These are phyloP conservation scores for Elongisporangium prolatum DNA, from an alignment of 352 stramenopile species.

Conservation along the genomic window DNA sequence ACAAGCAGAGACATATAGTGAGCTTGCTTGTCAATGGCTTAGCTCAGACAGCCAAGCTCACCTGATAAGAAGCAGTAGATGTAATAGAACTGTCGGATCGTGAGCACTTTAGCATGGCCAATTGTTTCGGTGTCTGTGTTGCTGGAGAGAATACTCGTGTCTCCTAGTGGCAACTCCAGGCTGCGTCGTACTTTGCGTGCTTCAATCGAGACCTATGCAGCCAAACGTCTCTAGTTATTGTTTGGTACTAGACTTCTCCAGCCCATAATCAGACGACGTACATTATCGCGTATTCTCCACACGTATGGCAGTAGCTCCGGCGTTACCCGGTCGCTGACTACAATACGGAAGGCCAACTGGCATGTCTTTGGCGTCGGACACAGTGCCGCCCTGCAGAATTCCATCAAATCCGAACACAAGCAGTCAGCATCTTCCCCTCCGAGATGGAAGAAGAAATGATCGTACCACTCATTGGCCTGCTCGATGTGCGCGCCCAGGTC, in stretches of 20 bases:
- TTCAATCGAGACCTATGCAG: constrained; percentile 39
- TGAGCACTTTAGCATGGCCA: constrained; percentile 58
- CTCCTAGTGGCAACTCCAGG: constrained; percentile 26
- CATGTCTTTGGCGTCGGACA: constrained; percentile 75
- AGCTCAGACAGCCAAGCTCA: constrained; percentile 4
- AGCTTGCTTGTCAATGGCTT: neutral
- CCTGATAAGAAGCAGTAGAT: constrained; percentile 76
- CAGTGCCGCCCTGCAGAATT: constrained; percentile 38
- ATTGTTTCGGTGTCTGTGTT: constrained; percentile 37
- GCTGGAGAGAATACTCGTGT: constrained; percentile 11
- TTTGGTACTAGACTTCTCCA: neutral
- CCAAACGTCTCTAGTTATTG: neutral
- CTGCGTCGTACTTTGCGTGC: constrained; percentile 65
- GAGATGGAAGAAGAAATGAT: constrained; percentile 2
- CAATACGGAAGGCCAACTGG: constrained; percentile 65
- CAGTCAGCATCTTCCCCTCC: constrained; percentile 1
- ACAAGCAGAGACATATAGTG: neutral
- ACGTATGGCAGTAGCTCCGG: constrained; percentile 66
- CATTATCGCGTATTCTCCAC: constrained; percentile 65
- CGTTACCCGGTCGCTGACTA: constrained; percentile 59
- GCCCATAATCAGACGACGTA: constrained; percentile 11
- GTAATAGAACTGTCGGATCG: constrained; percentile 75
- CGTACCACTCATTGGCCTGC: constrained; percentile 76
- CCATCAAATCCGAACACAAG: neutral
- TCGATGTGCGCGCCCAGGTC: constrained; percentile 69